phyloP scores from a whole-genome alignment of 306 rosid species.

The Prunus campanulata region DNA sequence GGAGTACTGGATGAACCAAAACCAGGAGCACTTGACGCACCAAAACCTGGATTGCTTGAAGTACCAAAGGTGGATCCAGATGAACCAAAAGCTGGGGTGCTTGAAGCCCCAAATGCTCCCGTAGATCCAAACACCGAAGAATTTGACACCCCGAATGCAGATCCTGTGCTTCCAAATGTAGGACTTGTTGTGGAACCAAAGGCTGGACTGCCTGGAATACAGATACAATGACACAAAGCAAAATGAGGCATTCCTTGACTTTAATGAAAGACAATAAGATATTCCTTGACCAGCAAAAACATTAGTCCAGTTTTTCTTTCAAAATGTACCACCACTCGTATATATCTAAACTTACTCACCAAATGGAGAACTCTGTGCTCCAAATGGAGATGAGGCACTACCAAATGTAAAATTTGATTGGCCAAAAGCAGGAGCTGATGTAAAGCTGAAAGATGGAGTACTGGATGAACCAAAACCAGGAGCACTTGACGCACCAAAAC shows the following conservation, averaged over 20 bases:
- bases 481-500: constrained; percentile 33
- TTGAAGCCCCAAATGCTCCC: constrained; percentile 70
- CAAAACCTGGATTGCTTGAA: constrained; percentile 30
- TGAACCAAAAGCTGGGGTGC: constrained; percentile 36
- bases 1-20: constrained; percentile 69
- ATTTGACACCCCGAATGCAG: constrained; percentile 53
- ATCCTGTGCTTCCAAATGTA: constrained; percentile 60
- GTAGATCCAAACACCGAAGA: constrained; percentile 63
- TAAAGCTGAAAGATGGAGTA: constrained; percentile 57
- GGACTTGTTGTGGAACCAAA: constrained; percentile 52
- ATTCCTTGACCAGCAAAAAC: too few relatives aligned
- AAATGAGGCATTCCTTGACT: background rate
- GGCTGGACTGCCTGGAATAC: constrained; percentile 20
- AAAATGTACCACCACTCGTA: background rate
- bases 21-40: constrained; percentile 49
- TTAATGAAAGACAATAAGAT: background rate
- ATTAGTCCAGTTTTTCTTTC: background rate
- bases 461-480: constrained; percentile 77
- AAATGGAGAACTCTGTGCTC: constrained; percentile 71
- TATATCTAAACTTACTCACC: constrained; percentile 46
- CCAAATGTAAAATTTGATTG: constrained; percentile 44
- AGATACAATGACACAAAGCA: background rate
- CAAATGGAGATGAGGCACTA: constrained; percentile 46
- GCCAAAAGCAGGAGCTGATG: constrained; percentile 56
- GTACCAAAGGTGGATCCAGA: constrained; percentile 43